These are phyloP conservation scores for Fusarium tuaranense DNA, from an alignment of 2,329 filamentous ascomycete genomes.

Conservation along the genomic window DNA sequence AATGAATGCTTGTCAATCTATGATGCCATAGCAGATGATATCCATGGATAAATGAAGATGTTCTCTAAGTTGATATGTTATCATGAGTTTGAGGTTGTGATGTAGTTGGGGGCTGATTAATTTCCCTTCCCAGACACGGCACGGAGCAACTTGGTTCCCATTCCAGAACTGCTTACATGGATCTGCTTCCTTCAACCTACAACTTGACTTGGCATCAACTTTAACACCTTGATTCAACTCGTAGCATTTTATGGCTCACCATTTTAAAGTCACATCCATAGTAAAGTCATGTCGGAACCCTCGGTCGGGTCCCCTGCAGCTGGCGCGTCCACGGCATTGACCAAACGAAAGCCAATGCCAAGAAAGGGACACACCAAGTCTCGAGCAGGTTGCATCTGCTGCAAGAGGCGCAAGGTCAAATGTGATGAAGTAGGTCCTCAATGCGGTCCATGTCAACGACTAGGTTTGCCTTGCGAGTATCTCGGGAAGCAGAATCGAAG, in stretches of 20 bases:
- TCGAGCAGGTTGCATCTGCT: slow-evolving; percentile 48
- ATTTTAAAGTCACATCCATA: neutral
- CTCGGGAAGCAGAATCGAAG: slow-evolving; percentile 12
- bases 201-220: neutral
- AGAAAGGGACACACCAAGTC: slow-evolving; percentile 52
- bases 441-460: slow-evolving; percentile 51
- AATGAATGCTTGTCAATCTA: slow-evolving; percentile 39
- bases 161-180: slow-evolving; percentile 18
- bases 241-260: neutral
- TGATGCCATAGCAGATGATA: slow-evolving; percentile 37
- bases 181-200: neutral
- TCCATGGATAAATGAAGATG: slow-evolving; percentile 29
- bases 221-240: neutral
- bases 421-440: slow-evolving; percentile 52
- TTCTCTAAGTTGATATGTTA: neutral
- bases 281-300: slow-evolving; percentile 4
- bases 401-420: slow-evolving; percentile 58
- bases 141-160: slow-evolving; percentile 15
- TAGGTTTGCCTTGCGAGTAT: slow-evolving; percentile 53
- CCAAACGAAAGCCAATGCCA: slow-evolving; percentile 47
- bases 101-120: neutral
- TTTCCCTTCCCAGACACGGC: slow-evolving; percentile 12
- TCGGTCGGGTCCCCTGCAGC: neutral
- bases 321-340: neutral
- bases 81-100: neutral